Conservation (phyloP, 768 basidiomycete species). For the Suillus paluster region DNA sequence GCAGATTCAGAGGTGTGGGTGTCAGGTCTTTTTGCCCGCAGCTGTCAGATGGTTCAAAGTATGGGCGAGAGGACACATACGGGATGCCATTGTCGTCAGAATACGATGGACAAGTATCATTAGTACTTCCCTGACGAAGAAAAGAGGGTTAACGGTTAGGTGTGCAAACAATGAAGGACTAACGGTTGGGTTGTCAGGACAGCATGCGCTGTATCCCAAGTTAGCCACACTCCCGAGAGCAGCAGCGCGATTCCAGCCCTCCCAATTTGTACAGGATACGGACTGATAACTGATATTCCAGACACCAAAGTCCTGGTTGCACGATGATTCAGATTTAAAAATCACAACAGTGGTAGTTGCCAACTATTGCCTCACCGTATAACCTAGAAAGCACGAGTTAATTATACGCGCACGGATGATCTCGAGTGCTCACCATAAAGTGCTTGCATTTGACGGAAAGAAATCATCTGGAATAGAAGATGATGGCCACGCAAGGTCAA, state of each 20-base stretch:
- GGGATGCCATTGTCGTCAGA: conserved; percentile 68
- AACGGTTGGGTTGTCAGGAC: conserved; percentile 71
- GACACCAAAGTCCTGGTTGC: conserved; percentile 75
- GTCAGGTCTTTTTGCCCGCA: conserved; percentile 1
- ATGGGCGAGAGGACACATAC: conserved; percentile 43
- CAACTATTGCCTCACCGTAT: conserved; percentile 40
- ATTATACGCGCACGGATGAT: conserved; percentile 21
- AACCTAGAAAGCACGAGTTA: conserved; percentile 36
- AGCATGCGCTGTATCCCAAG: conserved; percentile 66
- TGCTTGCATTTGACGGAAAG: conserved; percentile 71
- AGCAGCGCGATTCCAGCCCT: conserved; percentile 57
- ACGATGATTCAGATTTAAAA: not conserved
- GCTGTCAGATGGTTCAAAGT: not conserved
- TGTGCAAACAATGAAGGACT: conserved; percentile 18
- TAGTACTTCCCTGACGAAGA: conserved; percentile 42
- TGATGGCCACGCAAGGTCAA: conserved; percentile 84
- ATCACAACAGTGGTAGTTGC: not conserved
- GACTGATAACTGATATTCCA: conserved; percentile 80
- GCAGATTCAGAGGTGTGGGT: not conserved
- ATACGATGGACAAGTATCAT: conserved; percentile 68
- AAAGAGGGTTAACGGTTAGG: not conserved
- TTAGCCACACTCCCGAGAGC: conserved; percentile 71
- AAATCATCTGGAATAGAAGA: conserved; percentile 68
- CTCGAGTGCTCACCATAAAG: conserved; percentile 56
- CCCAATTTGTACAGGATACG: conserved; percentile 71